phyloP scores from a whole-genome alignment of 495 filamentous ascomycete species.

The Penicillium dipodomyicola region DNA sequence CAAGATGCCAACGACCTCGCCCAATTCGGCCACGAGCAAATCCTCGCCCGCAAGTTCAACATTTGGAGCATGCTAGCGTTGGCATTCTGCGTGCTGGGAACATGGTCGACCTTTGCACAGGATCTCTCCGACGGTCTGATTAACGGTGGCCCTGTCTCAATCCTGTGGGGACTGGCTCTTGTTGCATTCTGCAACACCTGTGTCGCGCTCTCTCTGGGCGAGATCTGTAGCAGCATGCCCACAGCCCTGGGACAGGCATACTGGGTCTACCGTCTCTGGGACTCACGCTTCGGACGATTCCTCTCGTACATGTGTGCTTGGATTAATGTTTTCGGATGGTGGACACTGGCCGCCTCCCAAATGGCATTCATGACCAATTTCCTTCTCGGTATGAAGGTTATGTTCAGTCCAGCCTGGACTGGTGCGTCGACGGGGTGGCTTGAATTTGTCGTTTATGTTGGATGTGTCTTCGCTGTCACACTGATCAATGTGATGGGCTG shows the following conservation, averaged over 20 bases:
- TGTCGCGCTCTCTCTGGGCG: conserved; percentile 45
- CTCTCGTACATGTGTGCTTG: conserved; percentile 47
- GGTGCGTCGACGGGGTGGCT: conserved; percentile 42
- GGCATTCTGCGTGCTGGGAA: conserved; percentile 47
- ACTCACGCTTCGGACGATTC: conserved; percentile 35
- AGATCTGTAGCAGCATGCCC: conserved; percentile 48
- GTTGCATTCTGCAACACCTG: conserved; percentile 46
- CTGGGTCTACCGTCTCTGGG: conserved; percentile 44
- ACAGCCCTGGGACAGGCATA: conserved; percentile 47
- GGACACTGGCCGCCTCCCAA: conserved; percentile 46
- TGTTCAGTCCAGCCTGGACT: conserved; percentile 40
- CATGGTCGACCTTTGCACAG: conserved; percentile 47
- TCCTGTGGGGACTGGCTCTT: conserved; percentile 47
- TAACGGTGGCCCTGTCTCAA: conserved; percentile 44
- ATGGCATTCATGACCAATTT: conserved; percentile 50
- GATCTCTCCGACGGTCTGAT: conserved; percentile 42
- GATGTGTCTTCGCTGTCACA: conserved; percentile 36
- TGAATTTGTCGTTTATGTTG: conserved; percentile 45
- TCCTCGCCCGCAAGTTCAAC: conserved; percentile 46
- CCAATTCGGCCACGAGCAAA: conserved; percentile 50
- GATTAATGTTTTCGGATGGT: conserved; percentile 52
- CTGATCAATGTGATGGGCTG: conserved; percentile 44
- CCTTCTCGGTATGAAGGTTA: conserved; percentile 45
- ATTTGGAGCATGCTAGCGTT: conserved; percentile 47
- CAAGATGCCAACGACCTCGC: conserved; percentile 51